Percentiles rank a stretch among this genome's conserved stretches.
These are phyloP conservation scores for Globisporangium mamillatum DNA, from an alignment of 352 stramenopile species.

Conservation along the genomic window DNA sequence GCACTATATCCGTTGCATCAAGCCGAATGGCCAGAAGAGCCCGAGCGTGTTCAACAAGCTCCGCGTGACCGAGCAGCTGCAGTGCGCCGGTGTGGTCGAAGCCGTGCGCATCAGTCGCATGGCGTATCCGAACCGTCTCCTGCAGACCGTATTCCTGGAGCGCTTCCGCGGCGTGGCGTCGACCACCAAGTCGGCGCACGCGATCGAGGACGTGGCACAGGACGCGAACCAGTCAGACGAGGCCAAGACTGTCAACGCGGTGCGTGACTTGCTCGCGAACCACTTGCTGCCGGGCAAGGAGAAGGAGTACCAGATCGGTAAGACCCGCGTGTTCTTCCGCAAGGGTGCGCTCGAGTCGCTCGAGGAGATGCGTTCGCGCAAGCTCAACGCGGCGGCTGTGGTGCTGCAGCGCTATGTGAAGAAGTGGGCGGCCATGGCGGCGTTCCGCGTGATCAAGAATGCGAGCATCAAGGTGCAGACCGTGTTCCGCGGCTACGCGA, in stretches of 20 bases:
- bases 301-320: slow-evolving; percentile 81
- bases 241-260: slow-evolving; percentile 35
- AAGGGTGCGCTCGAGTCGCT: slow-evolving; percentile 90
- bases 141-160: slow-evolving; percentile 86
- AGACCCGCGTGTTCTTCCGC: slow-evolving; percentile 93
- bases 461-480: slow-evolving; percentile 63
- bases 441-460: slow-evolving; percentile 56
- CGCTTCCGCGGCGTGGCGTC: slow-evolving; percentile 73
- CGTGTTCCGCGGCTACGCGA: slow-evolving; percentile 43
- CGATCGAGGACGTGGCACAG: not conserved
- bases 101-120: slow-evolving; percentile 97
- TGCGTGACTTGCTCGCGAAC: slow-evolving; percentile 51
- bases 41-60: slow-evolving; percentile 84
- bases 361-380: slow-evolving; percentile 80
- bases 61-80: slow-evolving; percentile 94
- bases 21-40: slow-evolving; percentile 97
- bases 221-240: slow-evolving; percentile 27
- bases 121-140: slow-evolving; percentile 97
- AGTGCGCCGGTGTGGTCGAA: slow-evolving; percentile 98
- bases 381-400: slow-evolving; percentile 77
- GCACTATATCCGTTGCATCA: slow-evolving; percentile 99
- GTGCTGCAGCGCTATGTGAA: slow-evolving; percentile 80
- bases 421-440: slow-evolving; percentile 72
- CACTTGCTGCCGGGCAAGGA: slow-evolving; percentile 62
- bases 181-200: slow-evolving; percentile 4